Evolutionary conservation across 2,329 filamentous ascomycete genomes (phyloP), one percentile per base, ranked within the genome.

Genomic region (Trichoderma sp.): DNA sequence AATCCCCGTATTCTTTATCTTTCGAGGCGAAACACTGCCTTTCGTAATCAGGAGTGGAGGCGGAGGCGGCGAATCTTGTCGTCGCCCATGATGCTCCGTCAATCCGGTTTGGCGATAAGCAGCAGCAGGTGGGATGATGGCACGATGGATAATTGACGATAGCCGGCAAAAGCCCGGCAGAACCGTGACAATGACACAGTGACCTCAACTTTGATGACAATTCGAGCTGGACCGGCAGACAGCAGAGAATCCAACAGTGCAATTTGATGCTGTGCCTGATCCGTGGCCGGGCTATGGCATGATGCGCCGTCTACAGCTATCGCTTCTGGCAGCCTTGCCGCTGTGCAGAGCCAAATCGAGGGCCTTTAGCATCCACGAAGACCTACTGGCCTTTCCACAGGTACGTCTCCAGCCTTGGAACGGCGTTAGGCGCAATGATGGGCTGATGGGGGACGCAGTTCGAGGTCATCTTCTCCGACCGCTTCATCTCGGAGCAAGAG

Each of bases 361-460:
- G 8, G 80, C 83, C 65, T 97, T 97, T 82, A 97, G 90, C 80
- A 91, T 97, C 67, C 89, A 95, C 74, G 92, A 97, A 76, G 94
- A 97, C 77, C 79, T 97, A 61, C 85, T 97, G 67, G 93, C 93
- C 19, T 93, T 91, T 79, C 94, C 94, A 12, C 92, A 95, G 85
- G 92, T 94, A 83, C 4, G 17, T 17, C 5, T 15, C 27, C 27
- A 22, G n/a, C n/a, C 48, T 32, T 5, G 19, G 22, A 19, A 13
- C 12, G 22, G 32, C 32, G 19, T 17, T 17, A 19, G 15, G 15
- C 22, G 35, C 34, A n/a, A 12, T 52, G 45, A 25, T 35, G 34
- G 12, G 17, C 25, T 63, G 25, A 60, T 54, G 65, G 57, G 57
- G 35, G 12, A 19, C 22, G 17, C 53, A 97, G 90, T 97, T 92